Base-by-base conservation (phyloP, 371 early-diverging fungal genomes). In the Capillidium rhysosporum region DNA sequence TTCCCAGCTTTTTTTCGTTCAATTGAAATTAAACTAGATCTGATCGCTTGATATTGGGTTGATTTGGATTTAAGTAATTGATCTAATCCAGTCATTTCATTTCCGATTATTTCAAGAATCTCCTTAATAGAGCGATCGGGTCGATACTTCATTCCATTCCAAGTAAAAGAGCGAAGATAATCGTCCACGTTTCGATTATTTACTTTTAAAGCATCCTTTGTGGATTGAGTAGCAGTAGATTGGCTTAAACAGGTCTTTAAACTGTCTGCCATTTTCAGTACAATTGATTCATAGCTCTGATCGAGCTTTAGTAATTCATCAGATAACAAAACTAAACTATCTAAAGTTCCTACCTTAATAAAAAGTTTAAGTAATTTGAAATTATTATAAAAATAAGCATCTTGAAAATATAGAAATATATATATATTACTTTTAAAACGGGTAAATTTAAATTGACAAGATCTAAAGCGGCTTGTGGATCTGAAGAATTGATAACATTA, bases 101-200 rank as follows among this genome's bases (percentile, higher is more conserved):
- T 67, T 40, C 59, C 62, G 30, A 96, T 75, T 46, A 77, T 66
- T 31, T 80, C 76, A 0, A 82, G 71, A 12, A 92, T 76, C 57
- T 94, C 97, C 49, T 79, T 74, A 57, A 94, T 65, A 5, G 89
- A 73, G 65, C 85, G 86, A 67, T 96, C 97, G 0, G 83, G 77
- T 46, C 97, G 77, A 65, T 91, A 96, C 66, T 92, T 93, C 80
- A 89, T 82, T n/a, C 79, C 77, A 64, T 94, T 89, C 97, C 97
- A 96, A 49, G 79, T 72, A 61, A 94, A 94, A 25, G 76, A 68
- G 54, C 77, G 75, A 18, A 93, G 64, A 56, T 81, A 93, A 46
- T 81, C 71, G 56, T 89, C 91, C 24, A 91, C 72, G 47, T 78
- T 59, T 21, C 38, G 29, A 10, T 67, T 86, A 86, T 88, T 63